Evolutionary conservation across 805 yeast genomes (phyloP).

Genomic region (Diddensiella santjacobensis): DNA sequence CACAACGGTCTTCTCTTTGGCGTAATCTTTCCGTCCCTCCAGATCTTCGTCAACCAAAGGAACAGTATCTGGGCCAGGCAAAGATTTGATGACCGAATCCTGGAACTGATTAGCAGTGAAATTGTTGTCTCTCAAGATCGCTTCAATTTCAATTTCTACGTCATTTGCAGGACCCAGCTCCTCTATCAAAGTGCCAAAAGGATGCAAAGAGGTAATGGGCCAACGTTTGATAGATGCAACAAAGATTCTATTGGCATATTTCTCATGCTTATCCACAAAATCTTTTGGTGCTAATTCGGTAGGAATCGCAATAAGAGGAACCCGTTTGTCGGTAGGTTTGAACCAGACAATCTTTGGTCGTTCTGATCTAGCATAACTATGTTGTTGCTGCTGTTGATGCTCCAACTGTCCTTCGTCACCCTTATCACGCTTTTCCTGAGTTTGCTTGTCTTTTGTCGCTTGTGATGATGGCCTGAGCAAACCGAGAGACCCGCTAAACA

Average conservation of each 20-base stretch:
- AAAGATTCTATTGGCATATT: conserved; percentile 74
- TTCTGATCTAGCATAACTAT: conserved; percentile 23
- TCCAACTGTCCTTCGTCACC: conserved; percentile 15
- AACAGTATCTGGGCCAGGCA: conserved; percentile 10
- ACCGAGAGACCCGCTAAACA: conserved; percentile 92
- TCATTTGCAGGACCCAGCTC: conserved; percentile 81
- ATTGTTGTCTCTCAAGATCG: conserved; percentile 70
- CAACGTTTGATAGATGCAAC: conserved; percentile 96
- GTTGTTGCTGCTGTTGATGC: too few relatives aligned
- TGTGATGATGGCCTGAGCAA: conserved; percentile 93
- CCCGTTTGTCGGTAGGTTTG: conserved; percentile 96
- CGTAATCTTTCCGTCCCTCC: conserved; percentile 49
- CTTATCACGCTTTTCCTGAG: conserved; percentile 31
- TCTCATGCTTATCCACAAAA: conserved; percentile 87
- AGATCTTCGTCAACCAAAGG: conserved; percentile 25
- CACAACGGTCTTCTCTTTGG: conserved; percentile 57
- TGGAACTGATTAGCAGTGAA: conserved; percentile 40
- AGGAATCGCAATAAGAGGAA: conserved; percentile 96
- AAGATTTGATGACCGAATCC: conserved; percentile 34
- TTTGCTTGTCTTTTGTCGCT: conserved; percentile 69
- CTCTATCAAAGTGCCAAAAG: conserved; percentile 89
- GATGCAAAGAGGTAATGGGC: conserved; percentile 98
- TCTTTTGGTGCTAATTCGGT: conserved; percentile 97
- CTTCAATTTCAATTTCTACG: conserved; percentile 74
- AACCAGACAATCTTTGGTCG: conserved; percentile 98